Percentiles rank a stretch among this genome's conserved stretches.
Evolutionary conservation across 2,329 filamentous ascomycete species (phyloP).

Genomic region (Aureobasidium namibiae): DNA sequence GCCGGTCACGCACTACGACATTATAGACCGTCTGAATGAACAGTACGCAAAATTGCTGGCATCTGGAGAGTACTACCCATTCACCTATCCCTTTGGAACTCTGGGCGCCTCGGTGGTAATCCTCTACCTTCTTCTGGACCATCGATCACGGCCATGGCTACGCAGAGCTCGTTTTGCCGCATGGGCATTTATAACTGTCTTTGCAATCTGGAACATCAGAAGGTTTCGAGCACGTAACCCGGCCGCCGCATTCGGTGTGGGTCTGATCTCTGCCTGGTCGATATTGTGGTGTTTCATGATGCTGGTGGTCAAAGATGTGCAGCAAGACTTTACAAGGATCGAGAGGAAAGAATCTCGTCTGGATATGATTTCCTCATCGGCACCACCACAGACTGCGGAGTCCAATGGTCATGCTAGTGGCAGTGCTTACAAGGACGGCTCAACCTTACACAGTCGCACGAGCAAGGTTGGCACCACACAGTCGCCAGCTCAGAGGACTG

Average conservation of each 20-base stretch:
- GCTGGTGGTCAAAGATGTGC: conserved; percentile 48
- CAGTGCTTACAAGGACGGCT: background rate
- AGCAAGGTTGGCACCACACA: conserved; percentile 20
- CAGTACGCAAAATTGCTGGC: conserved; percentile 32
- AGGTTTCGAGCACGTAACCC: conserved; percentile 41
- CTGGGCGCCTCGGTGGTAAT: conserved; percentile 35
- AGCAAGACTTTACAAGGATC: conserved; percentile 48
- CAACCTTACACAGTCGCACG: conserved; percentile 11
- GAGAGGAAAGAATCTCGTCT: conserved; percentile 30
- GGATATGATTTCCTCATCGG: background rate
- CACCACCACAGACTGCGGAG: background rate
- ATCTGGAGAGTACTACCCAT: conserved; percentile 33
- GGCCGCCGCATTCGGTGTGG: conserved; percentile 47
- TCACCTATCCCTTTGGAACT: conserved; percentile 36
- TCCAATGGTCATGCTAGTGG: conserved; percentile 4
- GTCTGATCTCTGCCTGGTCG: conserved; percentile 46
- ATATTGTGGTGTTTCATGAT: conserved; percentile 46
- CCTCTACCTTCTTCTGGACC: conserved; percentile 45
- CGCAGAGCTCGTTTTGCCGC: conserved; percentile 36
- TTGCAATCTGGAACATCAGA: conserved; percentile 36
- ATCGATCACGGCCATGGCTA: conserved; percentile 32
- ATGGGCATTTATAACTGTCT: conserved; percentile 36
- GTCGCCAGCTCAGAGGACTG: conserved; percentile 19
- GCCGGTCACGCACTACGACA: conserved; percentile 10
- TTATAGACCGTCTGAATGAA: conserved; percentile 19